These are phyloP conservation scores for Auxenochlorella pyrenoidosa DNA, from an alignment of 139 green algal species.

Conservation along the genomic window DNA sequence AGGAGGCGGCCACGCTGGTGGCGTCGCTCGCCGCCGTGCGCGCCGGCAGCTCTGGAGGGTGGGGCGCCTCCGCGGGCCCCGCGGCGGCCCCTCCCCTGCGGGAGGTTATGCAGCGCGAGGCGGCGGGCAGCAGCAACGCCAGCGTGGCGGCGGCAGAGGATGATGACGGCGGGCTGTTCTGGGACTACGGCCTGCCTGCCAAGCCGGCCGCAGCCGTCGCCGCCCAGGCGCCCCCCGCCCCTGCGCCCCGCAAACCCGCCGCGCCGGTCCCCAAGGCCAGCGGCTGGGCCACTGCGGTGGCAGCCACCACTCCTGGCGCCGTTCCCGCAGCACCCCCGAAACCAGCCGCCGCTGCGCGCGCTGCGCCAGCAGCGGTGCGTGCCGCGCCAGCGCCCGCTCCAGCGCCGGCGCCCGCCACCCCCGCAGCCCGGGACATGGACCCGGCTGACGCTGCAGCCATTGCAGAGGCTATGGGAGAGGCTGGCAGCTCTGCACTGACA, in stretches of 20 bases:
- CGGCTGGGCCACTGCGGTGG: neutral
- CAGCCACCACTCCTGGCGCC: conserved; percentile 14
- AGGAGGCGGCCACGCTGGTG: neutral
- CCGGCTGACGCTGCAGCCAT: conserved; percentile 23
- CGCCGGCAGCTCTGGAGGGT: neutral
- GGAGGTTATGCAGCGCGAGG: conserved; percentile 53
- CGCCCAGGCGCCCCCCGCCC: neutral
- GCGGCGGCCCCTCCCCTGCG: conserved; percentile 23
- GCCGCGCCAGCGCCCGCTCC: neutral
- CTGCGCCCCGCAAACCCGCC: neutral
- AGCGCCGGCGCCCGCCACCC: neutral
- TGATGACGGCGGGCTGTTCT: conserved; percentile 65
- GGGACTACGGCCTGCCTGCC: conserved; percentile 64
- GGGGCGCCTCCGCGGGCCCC: neutral
- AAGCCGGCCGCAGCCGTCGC: neutral
- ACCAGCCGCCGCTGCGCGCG: neutral
- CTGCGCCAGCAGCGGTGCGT: neutral
- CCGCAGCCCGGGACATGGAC: neutral
- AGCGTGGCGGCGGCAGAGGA: conserved; percentile 11
- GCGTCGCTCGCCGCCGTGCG: neutral
- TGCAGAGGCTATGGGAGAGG: neutral
- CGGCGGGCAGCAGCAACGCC: conserved; percentile 51
- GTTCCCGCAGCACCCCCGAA: neutral
- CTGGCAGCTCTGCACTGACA: neutral
- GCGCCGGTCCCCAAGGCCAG: neutral